Conservation (phyloP, 163 green algal genomes). For the Chlamydomonas reinhardtii region DNA sequence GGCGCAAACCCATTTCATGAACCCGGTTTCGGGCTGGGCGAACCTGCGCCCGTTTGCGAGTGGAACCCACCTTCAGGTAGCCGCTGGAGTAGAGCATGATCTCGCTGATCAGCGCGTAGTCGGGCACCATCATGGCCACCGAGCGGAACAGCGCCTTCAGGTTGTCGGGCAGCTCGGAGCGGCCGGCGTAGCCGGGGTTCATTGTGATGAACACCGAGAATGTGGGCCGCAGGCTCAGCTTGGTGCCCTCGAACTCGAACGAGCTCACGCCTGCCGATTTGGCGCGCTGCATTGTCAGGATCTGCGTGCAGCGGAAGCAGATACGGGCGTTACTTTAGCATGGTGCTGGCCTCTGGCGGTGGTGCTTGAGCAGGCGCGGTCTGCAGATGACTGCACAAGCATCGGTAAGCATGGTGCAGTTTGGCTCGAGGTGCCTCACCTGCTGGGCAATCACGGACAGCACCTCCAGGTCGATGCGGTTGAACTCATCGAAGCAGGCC, state of each 20-base stretch:
- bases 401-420: no score
- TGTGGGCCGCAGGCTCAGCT: conserved; percentile 75
- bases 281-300: conserved; percentile 88
- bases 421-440: conserved; percentile 47
- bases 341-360: no score
- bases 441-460: conserved; percentile 77
- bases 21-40: no score
- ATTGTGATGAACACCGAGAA: conserved; percentile 92
- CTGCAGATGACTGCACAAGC: no score
- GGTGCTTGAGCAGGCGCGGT: no score
- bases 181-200: conserved; percentile 79
- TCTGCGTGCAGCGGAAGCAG: conserved; percentile 65
- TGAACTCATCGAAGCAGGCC: conserved; percentile 93
- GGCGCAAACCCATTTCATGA: no score
- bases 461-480: conserved; percentile 78
- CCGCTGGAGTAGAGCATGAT: conserved; percentile 83
- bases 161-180: conserved; percentile 87
- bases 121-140: conserved; percentile 87
- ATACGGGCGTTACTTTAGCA: no score
- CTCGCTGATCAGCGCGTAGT: conserved; percentile 84
- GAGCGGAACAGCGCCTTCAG: conserved; percentile 83
- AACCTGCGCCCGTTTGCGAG: no score
- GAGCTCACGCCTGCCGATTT: conserved; percentile 72
- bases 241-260: conserved; percentile 87
- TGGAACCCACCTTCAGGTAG: conserved; percentile 68